A percentile compares a stretch with the other conserved stretches of the same genome.
Evolutionary conservation across 345 rosid genomes (phyloP).

Genomic region (Sonneratia caseolaris): DNA sequence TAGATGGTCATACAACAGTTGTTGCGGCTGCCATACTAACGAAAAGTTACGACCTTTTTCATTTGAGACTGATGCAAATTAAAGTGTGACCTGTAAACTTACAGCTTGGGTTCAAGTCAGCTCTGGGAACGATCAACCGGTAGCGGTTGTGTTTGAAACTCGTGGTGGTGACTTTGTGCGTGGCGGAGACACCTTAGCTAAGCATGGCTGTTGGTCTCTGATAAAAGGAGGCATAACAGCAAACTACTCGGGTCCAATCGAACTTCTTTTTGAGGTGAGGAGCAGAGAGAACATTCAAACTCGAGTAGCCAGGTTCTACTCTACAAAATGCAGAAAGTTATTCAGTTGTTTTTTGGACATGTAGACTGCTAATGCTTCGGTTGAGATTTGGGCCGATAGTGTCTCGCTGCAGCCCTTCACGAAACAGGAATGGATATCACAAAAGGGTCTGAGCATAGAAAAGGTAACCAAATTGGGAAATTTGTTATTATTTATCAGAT

Average conservation of each 20-base stretch:
- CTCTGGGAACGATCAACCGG: constrained; percentile 25
- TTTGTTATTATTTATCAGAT: not conserved
- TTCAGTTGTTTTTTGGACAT: not conserved
- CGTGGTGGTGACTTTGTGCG: constrained; percentile 23
- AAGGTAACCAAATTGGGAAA: constrained; percentile 26
- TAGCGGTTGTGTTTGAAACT: constrained; percentile 34
- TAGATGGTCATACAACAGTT: no score
- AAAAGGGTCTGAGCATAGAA: constrained; percentile 42
- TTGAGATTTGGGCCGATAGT: constrained; percentile 47
- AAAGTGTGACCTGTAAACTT: not conserved
- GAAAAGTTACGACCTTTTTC: no score
- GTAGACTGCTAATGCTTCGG: constrained; percentile 10
- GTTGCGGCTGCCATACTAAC: no score
- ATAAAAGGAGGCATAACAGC: constrained; percentile 65
- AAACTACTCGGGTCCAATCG: constrained; percentile 34
- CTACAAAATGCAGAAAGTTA: not conserved
- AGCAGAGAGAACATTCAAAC: not conserved
- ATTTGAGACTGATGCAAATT: not conserved
- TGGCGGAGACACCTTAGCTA: constrained; percentile 44
- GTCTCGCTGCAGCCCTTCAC: constrained; percentile 56
- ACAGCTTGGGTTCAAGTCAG: constrained; percentile 60
- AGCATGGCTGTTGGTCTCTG: constrained; percentile 66
- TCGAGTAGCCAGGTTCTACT: no score
- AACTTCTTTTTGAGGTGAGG: constrained; percentile 48
- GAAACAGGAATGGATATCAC: constrained; percentile 50